phyloP scores from a whole-genome alignment of 1,284 basidiomycete genomes.

The Rhodotorula sp. region DNA sequence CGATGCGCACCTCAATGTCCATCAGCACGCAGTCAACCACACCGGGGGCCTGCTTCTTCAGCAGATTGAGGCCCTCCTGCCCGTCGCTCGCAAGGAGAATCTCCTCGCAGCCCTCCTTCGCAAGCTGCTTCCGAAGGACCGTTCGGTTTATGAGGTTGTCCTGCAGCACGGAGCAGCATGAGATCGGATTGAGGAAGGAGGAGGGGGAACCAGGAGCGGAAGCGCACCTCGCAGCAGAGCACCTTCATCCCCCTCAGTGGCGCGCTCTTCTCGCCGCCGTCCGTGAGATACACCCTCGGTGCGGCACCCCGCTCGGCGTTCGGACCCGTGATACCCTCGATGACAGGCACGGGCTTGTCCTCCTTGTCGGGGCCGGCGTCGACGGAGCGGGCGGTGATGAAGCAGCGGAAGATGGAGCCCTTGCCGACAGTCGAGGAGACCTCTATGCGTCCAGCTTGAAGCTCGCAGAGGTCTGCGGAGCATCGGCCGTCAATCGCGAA shows the following conservation, averaged over 20 bases:
- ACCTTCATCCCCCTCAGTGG: too few relatives aligned
- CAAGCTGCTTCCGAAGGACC: slow-evolving; percentile 25
- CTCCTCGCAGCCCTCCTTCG: slow-evolving; percentile 21
- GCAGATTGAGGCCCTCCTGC: slow-evolving; percentile 24
- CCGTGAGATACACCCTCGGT: neutral
- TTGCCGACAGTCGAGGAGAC: slow-evolving; percentile 29
- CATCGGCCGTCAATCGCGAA: neutral
- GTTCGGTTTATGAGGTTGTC: slow-evolving; percentile 38
- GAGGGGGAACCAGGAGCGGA: too few relatives aligned
- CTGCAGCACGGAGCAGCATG: too few relatives aligned
- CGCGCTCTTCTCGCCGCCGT: too few relatives aligned
- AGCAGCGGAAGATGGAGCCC: slow-evolving; percentile 38
- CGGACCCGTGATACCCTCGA: slow-evolving; percentile 29
- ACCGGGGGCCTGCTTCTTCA: slow-evolving; percentile 1
- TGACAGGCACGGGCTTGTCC: slow-evolving; percentile 12
- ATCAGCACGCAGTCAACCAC: slow-evolving; percentile 27
- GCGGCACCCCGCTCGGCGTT: slow-evolving; percentile 1
- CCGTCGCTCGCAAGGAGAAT: slow-evolving; percentile 34
- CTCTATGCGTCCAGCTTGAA: slow-evolving; percentile 32
- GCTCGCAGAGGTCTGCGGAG: slow-evolving; percentile 32
- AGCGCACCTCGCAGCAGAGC: too few relatives aligned
- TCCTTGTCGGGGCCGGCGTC: slow-evolving; percentile 15
- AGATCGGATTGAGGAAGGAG: too few relatives aligned
- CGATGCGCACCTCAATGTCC: slow-evolving; percentile 28
- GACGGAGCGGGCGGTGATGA: slow-evolving; percentile 33